Conservation (phyloP, 352 stramenopile species). For the Globisporangium nagaii region DNA sequence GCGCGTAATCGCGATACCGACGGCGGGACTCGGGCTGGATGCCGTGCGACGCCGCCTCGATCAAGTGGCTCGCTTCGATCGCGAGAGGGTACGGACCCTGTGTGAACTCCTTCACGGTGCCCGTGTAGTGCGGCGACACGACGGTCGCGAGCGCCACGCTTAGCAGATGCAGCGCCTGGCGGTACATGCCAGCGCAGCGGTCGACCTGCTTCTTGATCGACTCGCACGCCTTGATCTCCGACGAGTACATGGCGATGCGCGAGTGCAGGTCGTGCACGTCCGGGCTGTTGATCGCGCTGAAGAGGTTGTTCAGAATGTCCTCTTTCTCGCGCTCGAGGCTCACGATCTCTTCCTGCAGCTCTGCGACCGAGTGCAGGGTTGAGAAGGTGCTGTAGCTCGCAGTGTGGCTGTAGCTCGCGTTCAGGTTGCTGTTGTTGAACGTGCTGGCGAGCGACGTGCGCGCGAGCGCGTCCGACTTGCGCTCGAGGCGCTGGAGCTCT, state of each 20-base stretch:
- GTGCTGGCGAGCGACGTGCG: slow-evolving; percentile 37
- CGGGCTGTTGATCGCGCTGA: slow-evolving; percentile 49
- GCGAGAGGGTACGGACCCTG: slow-evolving; percentile 64
- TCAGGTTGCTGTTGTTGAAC: slow-evolving; percentile 4
- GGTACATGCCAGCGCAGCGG: slow-evolving; percentile 61
- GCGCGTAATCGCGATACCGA: slow-evolving; percentile 63
- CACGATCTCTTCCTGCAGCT: slow-evolving; percentile 53
- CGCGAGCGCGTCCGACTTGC: slow-evolving; percentile 58
- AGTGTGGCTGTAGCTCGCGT: slow-evolving; percentile 11
- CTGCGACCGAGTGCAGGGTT: slow-evolving; percentile 20
- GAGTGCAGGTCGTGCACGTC: slow-evolving; percentile 67
- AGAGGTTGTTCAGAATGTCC: slow-evolving; percentile 61
- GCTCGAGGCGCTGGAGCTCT: slow-evolving; percentile 57
- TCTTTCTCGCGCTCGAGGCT: slow-evolving; percentile 67
- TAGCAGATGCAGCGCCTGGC: slow-evolving; percentile 69
- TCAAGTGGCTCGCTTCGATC: slow-evolving; percentile 67
- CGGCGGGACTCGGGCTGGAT: slow-evolving; percentile 76
- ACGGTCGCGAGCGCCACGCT: slow-evolving; percentile 64
- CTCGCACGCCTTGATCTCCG: slow-evolving; percentile 73
- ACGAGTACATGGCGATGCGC: slow-evolving; percentile 65
- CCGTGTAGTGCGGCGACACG: slow-evolving; percentile 64
- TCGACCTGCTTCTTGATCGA: slow-evolving; percentile 76
- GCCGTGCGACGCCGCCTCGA: slow-evolving; percentile 59
- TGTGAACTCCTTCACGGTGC: slow-evolving; percentile 71
- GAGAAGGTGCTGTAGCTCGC: slow-evolving; percentile 16